Base-by-base conservation (phyloP, 2,329 filamentous ascomycete species). In the Epichloe typhina region DNA sequence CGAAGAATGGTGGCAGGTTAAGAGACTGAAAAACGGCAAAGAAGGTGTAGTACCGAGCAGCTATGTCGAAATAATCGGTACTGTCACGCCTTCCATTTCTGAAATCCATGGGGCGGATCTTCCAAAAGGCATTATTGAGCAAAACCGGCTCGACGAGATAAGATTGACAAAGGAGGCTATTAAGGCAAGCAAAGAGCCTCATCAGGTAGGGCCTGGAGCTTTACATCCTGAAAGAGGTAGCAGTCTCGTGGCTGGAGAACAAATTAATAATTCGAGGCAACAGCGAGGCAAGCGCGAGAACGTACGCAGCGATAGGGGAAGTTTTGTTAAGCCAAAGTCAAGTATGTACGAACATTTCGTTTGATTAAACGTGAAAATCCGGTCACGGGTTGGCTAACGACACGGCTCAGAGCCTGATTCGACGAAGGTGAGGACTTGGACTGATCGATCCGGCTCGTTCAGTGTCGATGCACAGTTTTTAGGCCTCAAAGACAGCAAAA, bases 1-100 rank as follows among this genome's bases (percentile, higher is more conserved):
- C 55, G 89, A 96, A 53, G 93, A 98, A 64, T 98, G 93, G 93
- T 97, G 93, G 91, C 89, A 93, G 73, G 88, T 98, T 37, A 81
- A 86, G 53, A 81, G 90, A 37, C 63, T 96, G 55, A 94, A 89
- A 71, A 97, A 89, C 64, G 88, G 88, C 58, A 93, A 89, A 63
- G 88, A 96, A 69, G 93, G 93, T 39, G 93, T 98, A 26, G 90
- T 98, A 8, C 93, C 93, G 13, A 93, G 89, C 72, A 95, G 88
- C 68, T 98, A 97, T 62, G 84, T 98, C 59, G 91, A 98, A 66
- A 73, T 95, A 49, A 90, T 82, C 21, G 88, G 88, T 50, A 77
- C 78, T 12, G 66, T 83, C 23, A 65, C 76, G 8, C 69, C 76
- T 4, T 70, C 76, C 37, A 66, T 74, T 26, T 70, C 73, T 12